Evolutionary conservation across 768 basidiomycete genomes (phyloP).

Genomic region (Mycena metata): DNA sequence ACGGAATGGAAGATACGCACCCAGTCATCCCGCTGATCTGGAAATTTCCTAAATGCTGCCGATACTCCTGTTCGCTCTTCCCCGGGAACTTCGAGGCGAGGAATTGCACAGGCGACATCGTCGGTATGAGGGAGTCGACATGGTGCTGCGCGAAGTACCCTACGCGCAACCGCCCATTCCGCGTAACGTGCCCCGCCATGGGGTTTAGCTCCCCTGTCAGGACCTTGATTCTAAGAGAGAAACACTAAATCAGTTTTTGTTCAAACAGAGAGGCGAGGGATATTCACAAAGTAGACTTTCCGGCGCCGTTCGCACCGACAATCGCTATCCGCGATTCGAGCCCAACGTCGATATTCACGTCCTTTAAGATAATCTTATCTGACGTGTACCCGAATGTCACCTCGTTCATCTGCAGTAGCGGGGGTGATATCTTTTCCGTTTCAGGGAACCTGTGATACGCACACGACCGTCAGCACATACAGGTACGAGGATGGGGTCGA

Average conservation of each 20-base stretch:
- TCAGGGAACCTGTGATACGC: conserved; percentile 81
- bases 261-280: conserved; percentile 16
- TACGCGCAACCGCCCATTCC: conserved; percentile 92
- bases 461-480: conserved; percentile 8
- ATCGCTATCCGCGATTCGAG: conserved; percentile 96
- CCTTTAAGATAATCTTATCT: conserved; percentile 82
- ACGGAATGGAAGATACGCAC: conserved; percentile 49
- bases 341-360: conserved; percentile 90
- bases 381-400: conserved; percentile 90
- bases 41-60: conserved; percentile 95
- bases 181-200: conserved; percentile 81
- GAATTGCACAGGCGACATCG: conserved; percentile 94
- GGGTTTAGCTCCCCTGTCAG: conserved; percentile 88
- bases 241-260: not conserved
- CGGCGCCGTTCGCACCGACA: conserved; percentile 95
- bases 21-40: conserved; percentile 97
- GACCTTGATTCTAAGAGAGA: conserved; percentile 81
- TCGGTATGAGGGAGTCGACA: conserved; percentile 88
- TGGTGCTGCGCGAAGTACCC: conserved; percentile 97
- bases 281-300: conserved; percentile 93
- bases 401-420: conserved; percentile 91
- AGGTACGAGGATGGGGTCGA: not conserved
- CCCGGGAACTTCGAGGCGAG: conserved; percentile 94
- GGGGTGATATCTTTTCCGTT: conserved; percentile 97
- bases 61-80: conserved; percentile 95